Evolutionary conservation across 2,329 filamentous ascomycete genomes (phyloP), one percentile per base, ranked within the genome.

Genomic region (Penicillium sp.): DNA sequence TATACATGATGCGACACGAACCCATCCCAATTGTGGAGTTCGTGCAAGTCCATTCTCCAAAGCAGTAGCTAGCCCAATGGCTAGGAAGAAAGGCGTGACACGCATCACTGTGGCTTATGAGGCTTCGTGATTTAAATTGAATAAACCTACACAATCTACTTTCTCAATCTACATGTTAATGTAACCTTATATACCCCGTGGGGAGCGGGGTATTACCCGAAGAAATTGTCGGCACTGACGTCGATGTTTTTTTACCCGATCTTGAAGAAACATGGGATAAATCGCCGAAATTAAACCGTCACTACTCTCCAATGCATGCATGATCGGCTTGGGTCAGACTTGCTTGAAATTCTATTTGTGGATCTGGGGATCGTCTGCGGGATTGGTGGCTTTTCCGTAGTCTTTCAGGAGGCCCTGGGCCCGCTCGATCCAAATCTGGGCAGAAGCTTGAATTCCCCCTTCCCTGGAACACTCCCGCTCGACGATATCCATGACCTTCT

Each of bases 401-500:
- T 80, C 82, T 57, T 75, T 77, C 64, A 80, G 77, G 62, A 87
- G 72, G 50, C 78, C 78, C 64, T 78, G 79, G 2, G 82, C 83
- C 55, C 83, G 80, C 58, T 81, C 80, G 62, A 85, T 75, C 85
- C 85, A 88, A 45, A 80, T 78, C 61, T 64, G 72, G 44, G 80
- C 81, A 19, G 85, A 78, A 38, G 69, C 70, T 17, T 75, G 71
- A 47, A 85, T 64, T 6, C 80, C 79, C 10, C 78, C 80, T 55
- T 81, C 80, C 68, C 79, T 76, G 47, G 50, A 58, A 65, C 79
- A 81, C 63, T 87, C 84, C 42, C 79, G 75, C 59, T 86, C 86
- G 53, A 91, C 82, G 56, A 96, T 75, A 66, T 85, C 85, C 61
- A 81, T 78, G 8, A 90, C 85, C 65, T 84, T 87, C n/a, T 84